Evolutionary conservation across 306 rosid genomes (phyloP), one percentile per base, ranked within the genome.

Genomic region (Castanea mollissima): DNA sequence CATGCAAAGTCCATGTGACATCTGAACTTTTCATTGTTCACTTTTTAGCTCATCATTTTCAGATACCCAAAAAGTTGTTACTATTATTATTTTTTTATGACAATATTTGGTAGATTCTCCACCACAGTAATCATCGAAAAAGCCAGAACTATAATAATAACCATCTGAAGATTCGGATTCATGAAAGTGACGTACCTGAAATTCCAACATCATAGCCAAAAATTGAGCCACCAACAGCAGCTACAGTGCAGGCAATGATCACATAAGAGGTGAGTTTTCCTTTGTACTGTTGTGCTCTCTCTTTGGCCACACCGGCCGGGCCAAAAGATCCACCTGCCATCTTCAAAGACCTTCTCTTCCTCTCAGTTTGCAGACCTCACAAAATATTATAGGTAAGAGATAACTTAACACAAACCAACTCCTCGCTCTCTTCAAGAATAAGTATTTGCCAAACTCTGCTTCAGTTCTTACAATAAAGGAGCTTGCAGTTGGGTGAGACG

Each of bases 151-250:
- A 34, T 29, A 62, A 73, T 35, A 38, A 38, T 1, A 20, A 58
- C 15, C 12, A 18, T 0, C 0, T 65, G 41, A 18, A 74, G 76
- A 16, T 41, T 44, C 1, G 19, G 27, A 70, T 16, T 31, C 6
- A 56, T 16, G 57, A 74, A 67, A 19, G 44, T 8, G 25, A 80
- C 25, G 62, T 74, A 92, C 97, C 96, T 91, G 97, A 91, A 85
- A 93, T 87, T 49, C 98, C 98, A 81, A 93, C 78, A 75, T 91
- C 98, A 84, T 93, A 91, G 67, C 98, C 98, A 18, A 91, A 93
- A 58, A 93, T 87, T 16, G 97, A 80, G 16, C 98, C 98, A 10
- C 98, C 98, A 62, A 77, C 75, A 60, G 97, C 98, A 52, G 97
- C 97, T 79, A 91, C 88, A 76, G 91, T 52, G 83, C 98, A 91